Evolutionary conservation across 129 eudicot genomes (phyloP).

Genomic region (Centaurea solstitialis): DNA sequence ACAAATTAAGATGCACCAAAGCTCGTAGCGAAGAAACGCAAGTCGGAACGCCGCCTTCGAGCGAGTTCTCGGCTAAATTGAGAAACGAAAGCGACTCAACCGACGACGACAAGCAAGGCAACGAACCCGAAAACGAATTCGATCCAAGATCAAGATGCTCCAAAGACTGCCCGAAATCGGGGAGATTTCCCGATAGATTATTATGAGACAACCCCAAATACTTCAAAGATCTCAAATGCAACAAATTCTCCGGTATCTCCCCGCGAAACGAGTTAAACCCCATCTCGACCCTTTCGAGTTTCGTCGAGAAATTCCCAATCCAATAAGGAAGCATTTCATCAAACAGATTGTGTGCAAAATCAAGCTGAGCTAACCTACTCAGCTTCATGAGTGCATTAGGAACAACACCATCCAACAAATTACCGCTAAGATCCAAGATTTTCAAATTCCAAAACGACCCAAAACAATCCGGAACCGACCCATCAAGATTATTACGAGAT

Average conservation of each 20-base stretch:
- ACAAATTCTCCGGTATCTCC: conserved; percentile 69
- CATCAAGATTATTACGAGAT: conserved; percentile 58
- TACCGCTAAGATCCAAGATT: conserved; percentile 60
- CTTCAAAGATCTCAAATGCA: conserved; percentile 51
- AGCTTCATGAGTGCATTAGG: conserved; percentile 48
- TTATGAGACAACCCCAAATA: conserved; percentile 75
- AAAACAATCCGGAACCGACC: conserved; percentile 64
- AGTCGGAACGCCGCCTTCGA: conserved; percentile 86
- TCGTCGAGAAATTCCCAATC: conserved; percentile 66
- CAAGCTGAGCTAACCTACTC: conserved; percentile 44
- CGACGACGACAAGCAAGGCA: conserved; percentile 71
- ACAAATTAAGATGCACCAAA: conserved; percentile 72
- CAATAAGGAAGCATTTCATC: conserved; percentile 61
- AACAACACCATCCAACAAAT: conserved; percentile 48
- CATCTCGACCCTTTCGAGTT: conserved; percentile 57
- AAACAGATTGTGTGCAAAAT: conserved; percentile 56
- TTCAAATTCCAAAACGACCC: conserved; percentile 50
- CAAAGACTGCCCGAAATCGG: conserved; percentile 66
- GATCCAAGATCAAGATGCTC: conserved; percentile 66
- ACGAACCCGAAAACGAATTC: conserved; percentile 70
- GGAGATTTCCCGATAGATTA: conserved; percentile 53
- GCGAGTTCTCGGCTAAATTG: conserved; percentile 68
- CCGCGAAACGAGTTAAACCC: conserved; percentile 68
- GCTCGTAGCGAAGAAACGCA: conserved; percentile 66
- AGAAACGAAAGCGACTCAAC: conserved; percentile 58